Evolutionary conservation across 2,329 filamentous ascomycete genomes (phyloP).

Genomic region (Trichoderma breve): DNA sequence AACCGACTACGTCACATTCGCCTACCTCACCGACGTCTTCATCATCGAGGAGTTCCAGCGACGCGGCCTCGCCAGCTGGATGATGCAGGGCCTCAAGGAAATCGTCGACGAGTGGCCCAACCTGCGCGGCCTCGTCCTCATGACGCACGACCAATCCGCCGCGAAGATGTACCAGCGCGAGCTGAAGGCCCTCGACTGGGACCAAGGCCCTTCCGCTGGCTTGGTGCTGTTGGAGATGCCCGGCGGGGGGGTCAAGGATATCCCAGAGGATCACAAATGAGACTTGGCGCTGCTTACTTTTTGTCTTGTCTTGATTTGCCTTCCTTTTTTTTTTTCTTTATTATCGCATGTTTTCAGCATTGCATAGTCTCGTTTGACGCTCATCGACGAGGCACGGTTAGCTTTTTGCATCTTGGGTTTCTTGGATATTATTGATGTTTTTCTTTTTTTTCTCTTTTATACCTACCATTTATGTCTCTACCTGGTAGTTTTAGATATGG

Average conservation of each 20-base stretch:
- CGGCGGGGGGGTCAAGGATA: constrained; percentile 36
- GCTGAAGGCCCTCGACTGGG: constrained; percentile 45
- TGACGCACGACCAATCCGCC: constrained; percentile 44
- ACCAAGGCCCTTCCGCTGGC: constrained; percentile 41
- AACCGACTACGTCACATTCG: constrained; percentile 67
- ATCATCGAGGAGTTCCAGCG: constrained; percentile 59
- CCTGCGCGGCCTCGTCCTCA: constrained; percentile 58
- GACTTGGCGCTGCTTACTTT: not conserved
- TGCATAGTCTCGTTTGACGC: constrained; percentile 17
- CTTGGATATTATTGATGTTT: constrained; percentile 10
- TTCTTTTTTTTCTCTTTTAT: not conserved
- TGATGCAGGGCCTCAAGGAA: constrained; percentile 61
- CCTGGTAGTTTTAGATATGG: constrained; percentile 21
- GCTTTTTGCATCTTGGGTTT: constrained; percentile 10
- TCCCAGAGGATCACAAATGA: constrained; percentile 31
- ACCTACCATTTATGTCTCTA: constrained; percentile 18
- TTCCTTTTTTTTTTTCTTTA: not conserved
- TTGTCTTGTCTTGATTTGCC: not conserved
- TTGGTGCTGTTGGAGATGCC: constrained; percentile 43
- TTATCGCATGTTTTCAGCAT: constrained; percentile 12
- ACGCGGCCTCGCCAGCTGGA: constrained; percentile 62
- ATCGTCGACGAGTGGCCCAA: constrained; percentile 54
- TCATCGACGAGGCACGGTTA: constrained; percentile 15
- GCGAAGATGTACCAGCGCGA: constrained; percentile 48
- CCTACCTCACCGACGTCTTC: constrained; percentile 68